phyloP scores from a whole-genome alignment of 169 alveolate species.

The Amoebophrya sp. region DNA sequence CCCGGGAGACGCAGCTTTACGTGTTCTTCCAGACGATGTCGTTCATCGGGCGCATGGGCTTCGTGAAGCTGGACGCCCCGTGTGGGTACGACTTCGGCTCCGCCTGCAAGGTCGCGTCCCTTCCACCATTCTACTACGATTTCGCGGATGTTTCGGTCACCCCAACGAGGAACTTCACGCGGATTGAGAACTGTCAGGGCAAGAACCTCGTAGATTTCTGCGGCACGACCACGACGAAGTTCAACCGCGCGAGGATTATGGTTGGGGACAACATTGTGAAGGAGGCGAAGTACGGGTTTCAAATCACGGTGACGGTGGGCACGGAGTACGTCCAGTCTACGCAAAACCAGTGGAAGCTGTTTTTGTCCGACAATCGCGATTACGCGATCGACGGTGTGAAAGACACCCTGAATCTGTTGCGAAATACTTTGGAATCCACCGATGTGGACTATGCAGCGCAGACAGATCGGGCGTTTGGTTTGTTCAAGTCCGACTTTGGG shows the following conservation, averaged over 20 bases:
- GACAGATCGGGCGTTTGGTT: not conserved
- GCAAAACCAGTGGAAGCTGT: not conserved
- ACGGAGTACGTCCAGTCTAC: not conserved
- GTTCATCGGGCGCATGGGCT: not conserved
- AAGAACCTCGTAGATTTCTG: not conserved
- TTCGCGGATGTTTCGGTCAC: not conserved
- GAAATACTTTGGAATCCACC: not conserved
- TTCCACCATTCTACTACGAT: not conserved
- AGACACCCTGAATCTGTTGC: not conserved
- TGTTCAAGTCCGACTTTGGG: not conserved
- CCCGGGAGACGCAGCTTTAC: not conserved
- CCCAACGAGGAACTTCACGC: conserved; percentile 1
- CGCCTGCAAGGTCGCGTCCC: not conserved
- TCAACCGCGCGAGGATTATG: conserved; percentile 26
- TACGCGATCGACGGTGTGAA: conserved; percentile 4
- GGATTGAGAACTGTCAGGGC: not conserved
- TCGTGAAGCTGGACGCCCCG: conserved; percentile 28
- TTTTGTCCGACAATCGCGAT: not conserved
- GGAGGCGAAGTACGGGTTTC: not conserved
- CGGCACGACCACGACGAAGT: not conserved
- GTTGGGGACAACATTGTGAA: not conserved
- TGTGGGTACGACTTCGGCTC: conserved; percentile 30
- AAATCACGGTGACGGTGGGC: conserved; percentile 1
- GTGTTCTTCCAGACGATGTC: not conserved
- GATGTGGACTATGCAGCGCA: not conserved